A percentile compares a stretch with the other conserved stretches of the same genome.
Evolutionary conservation across 2,329 filamentous ascomycete species (phyloP).

Genomic region (Esteya vermicola): DNA sequence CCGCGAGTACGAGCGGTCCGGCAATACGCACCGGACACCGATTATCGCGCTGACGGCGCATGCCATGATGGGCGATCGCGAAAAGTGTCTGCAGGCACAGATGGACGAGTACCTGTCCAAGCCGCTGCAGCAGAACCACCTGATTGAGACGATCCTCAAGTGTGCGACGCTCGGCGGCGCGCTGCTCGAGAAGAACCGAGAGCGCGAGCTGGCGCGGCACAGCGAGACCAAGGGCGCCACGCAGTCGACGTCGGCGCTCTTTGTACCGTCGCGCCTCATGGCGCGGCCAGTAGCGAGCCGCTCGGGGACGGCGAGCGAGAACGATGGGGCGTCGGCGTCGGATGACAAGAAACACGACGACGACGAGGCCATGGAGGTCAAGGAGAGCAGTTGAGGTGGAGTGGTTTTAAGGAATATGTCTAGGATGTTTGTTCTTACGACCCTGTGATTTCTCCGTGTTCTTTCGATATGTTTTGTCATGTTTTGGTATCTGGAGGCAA

Average conservation of each 20-base stretch:
- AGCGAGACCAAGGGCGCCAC: slow-evolving; percentile 16
- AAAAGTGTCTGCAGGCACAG: slow-evolving; percentile 95
- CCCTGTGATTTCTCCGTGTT: no score
- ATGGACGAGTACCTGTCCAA: slow-evolving; percentile 99
- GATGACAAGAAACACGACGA: no score
- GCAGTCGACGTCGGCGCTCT: slow-evolving; percentile 5
- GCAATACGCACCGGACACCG: slow-evolving; percentile 69
- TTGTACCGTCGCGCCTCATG: slow-evolving; percentile 27
- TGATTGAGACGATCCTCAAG: slow-evolving; percentile 54
- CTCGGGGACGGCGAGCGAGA: not conserved
- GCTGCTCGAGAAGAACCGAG: slow-evolving; percentile 61
- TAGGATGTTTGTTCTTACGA: no score
- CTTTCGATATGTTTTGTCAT: no score
- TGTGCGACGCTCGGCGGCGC: slow-evolving; percentile 84
- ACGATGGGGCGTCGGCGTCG: not conserved
- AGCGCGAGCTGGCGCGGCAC: slow-evolving; percentile 34
- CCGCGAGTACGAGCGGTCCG: slow-evolving; percentile 77
- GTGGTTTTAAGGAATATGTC: no score
- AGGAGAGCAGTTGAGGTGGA: no score
- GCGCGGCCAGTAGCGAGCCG: not conserved
- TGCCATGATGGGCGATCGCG: slow-evolving; percentile 95
- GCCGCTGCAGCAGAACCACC: slow-evolving; percentile 15
- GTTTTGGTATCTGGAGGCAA: no score
- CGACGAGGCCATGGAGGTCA: no score
- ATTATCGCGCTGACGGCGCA: slow-evolving; percentile 96